Conservation (phyloP, 306 rosid species). For the Vicia faba region DNA sequence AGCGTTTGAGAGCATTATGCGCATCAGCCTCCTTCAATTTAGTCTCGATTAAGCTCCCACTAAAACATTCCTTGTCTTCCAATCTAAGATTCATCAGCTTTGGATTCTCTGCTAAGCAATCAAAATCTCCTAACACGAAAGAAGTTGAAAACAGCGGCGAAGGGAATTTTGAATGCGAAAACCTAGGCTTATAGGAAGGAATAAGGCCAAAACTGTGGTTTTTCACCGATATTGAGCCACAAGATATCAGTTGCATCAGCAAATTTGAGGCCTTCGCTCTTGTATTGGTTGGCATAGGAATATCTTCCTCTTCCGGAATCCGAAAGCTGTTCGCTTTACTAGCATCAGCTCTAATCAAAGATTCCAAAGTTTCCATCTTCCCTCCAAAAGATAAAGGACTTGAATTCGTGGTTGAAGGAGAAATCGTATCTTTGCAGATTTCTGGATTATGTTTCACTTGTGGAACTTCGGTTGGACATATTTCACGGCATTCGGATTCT, state of each 20-base stretch:
- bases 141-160: slow-evolving; percentile 81
- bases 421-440: slow-evolving; percentile 60
- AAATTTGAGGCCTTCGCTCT: slow-evolving; percentile 78
- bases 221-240: slow-evolving; percentile 95
- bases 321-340: slow-evolving; percentile 87
- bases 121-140: slow-evolving; percentile 76
- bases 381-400: slow-evolving; percentile 75
- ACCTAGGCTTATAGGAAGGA: slow-evolving; percentile 82
- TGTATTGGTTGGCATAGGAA: slow-evolving; percentile 64
- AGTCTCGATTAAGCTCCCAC: slow-evolving; percentile 93
- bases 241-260: slow-evolving; percentile 91
- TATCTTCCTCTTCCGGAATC: slow-evolving; percentile 73
- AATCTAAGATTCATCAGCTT: slow-evolving; percentile 69
- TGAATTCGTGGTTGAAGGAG: slow-evolving; percentile 71
- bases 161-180: slow-evolving; percentile 74
- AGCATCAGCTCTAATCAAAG: slow-evolving; percentile 90
- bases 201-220: slow-evolving; percentile 87
- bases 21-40: slow-evolving; percentile 68
- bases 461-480: slow-evolving; percentile 46
- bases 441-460: slow-evolving; percentile 59
- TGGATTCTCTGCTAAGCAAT: slow-evolving; percentile 76
- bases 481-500: slow-evolving; percentile 57
- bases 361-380: slow-evolving; percentile 86
- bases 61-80: slow-evolving; percentile 95
- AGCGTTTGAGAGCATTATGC: slow-evolving; percentile 68